Evolutionary conservation across 2,329 filamentous ascomycete genomes (phyloP).

Genomic region (Gaeumannomyces sp.): DNA sequence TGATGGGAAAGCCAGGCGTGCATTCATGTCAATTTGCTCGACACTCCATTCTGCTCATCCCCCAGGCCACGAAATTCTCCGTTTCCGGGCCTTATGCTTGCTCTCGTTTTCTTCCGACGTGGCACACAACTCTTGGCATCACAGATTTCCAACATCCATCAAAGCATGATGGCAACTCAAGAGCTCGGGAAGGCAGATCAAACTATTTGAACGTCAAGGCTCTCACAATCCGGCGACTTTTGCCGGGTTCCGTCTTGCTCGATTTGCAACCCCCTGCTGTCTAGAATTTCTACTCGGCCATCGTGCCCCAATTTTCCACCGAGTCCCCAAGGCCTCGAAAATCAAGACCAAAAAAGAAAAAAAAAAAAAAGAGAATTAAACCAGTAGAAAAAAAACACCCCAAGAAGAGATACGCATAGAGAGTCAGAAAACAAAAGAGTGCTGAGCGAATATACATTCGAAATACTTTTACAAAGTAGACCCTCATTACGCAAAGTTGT

Average conservation of each 20-base stretch:
- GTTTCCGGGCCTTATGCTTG: background rate
- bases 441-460: background rate
- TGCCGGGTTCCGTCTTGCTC: background rate
- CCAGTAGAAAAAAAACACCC: background rate
- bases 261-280: background rate
- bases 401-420: background rate
- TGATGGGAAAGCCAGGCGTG: no score
- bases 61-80: background rate
- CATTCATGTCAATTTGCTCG: background rate
- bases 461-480: background rate
- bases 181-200: constrained; percentile 8
- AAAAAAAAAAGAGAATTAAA: background rate
- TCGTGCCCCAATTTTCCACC: background rate
- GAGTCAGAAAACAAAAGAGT: background rate
- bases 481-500: constrained; percentile 79
- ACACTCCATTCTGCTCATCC: background rate
- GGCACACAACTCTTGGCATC: background rate
- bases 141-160: background rate
- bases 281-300: background rate
- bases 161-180: constrained; percentile 5
- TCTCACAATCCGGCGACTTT: background rate
- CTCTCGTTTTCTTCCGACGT: background rate
- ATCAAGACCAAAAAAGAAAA: background rate
- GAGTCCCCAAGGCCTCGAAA: background rate
- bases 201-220: constrained; percentile 3